These are phyloP conservation scores for Chalciporus chontae DNA, from an alignment of 768 basidiomycete genomes.

Conservation along the genomic window DNA sequence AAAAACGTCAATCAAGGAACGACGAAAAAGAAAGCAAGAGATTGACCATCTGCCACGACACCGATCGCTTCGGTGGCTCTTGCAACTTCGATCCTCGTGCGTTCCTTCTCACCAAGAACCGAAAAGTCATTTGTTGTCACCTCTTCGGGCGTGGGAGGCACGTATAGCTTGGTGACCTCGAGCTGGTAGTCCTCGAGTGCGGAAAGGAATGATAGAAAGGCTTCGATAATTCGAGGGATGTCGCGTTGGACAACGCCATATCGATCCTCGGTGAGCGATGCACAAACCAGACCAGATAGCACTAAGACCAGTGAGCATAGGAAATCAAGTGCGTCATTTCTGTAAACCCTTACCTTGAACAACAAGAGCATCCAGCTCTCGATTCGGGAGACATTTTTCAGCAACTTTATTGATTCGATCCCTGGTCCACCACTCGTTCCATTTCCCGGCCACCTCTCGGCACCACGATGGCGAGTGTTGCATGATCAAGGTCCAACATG, in stretches of 20 bases:
- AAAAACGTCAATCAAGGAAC: not conserved
- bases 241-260: conserved; percentile 85
- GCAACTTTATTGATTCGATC: conserved; percentile 51
- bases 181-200: conserved; percentile 64
- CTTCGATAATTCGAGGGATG: conserved; percentile 78
- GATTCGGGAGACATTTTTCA: conserved; percentile 54
- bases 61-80: conserved; percentile 53
- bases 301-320: conserved; percentile 36
- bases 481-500: conserved; percentile 4
- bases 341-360: conserved; percentile 34
- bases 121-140: conserved; percentile 22
- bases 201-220: conserved; percentile 60
- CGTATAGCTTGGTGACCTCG: conserved; percentile 44
- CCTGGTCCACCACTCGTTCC: conserved; percentile 52
- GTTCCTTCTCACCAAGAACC: conserved; percentile 38
- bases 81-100: conserved; percentile 46
- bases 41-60: conserved; percentile 58
- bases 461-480: conserved; percentile 32
- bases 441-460: conserved; percentile 20
- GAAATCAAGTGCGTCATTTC: no score
- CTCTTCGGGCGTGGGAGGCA: conserved; percentile 36
- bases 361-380: conserved; percentile 59
- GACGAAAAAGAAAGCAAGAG: not conserved
- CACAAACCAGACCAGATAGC: conserved; percentile 61
- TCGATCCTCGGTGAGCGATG: conserved; percentile 74